Evolutionary conservation across 2,329 filamentous ascomycete genomes (phyloP).

Genomic region (Alternaria burnsii): DNA sequence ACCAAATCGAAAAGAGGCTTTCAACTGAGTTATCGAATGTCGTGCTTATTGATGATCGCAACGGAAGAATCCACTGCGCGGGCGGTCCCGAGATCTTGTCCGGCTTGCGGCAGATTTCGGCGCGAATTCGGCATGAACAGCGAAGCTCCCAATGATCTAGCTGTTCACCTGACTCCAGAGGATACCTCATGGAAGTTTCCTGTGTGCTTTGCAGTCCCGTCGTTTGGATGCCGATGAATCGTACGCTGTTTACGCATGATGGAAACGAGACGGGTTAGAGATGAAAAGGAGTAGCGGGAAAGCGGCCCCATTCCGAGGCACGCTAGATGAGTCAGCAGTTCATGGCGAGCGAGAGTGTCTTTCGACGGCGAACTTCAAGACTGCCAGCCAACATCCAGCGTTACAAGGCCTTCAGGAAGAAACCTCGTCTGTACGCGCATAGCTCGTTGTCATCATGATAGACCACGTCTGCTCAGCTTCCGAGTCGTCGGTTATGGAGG

Average conservation of each 20-base stretch:
- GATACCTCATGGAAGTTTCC: neutral
- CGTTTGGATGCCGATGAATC: too few relatives aligned
- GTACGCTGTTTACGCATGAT: neutral
- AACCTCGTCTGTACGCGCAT: fast-evolving
- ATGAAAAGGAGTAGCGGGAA: neutral
- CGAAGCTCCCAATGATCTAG: neutral
- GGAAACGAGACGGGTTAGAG: neutral
- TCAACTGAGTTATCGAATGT: neutral
- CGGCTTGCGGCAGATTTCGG: constrained; percentile 1
- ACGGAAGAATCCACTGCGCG: neutral
- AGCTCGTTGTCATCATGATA: neutral
- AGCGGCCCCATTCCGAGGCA: neutral
- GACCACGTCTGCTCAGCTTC: neutral
- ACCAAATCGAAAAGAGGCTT: too few relatives aligned
- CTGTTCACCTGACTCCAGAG: fast-evolving
- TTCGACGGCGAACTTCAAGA: neutral
- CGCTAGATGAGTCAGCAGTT: neutral
- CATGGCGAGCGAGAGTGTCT: neutral
- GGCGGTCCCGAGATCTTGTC: constrained; percentile 3
- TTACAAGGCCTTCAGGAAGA: neutral
- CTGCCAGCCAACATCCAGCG: neutral
- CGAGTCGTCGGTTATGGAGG: neutral
- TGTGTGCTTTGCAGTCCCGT: neutral
- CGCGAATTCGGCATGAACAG: neutral
- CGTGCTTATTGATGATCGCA: neutral